Evolutionary conservation across 2,329 filamentous ascomycete genomes (phyloP).

Genomic region (Colletotrichum australisinense): DNA sequence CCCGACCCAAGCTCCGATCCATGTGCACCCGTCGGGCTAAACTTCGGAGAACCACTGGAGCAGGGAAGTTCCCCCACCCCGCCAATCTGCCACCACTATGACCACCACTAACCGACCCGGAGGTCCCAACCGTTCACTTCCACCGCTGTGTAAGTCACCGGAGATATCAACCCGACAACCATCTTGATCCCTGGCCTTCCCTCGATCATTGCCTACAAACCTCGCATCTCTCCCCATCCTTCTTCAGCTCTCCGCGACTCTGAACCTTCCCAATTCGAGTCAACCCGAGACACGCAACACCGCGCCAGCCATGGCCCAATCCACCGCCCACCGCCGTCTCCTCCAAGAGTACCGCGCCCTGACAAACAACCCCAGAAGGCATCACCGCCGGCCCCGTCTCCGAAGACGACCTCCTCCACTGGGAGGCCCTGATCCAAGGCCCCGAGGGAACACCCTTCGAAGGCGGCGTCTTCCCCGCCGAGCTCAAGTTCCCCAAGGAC

Average conservation of each 20-base stretch:
- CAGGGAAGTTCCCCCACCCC: conserved; percentile 10
- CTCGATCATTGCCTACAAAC: not conserved
- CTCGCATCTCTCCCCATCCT: not conserved
- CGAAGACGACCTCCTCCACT: conserved; percentile 95
- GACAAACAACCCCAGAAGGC: conserved; percentile 95
- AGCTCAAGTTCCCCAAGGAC: conserved; percentile 94
- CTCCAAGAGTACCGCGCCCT: conserved; percentile 97
- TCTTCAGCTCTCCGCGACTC: not conserved
- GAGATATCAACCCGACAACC: conserved; percentile 12
- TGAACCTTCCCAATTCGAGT: not conserved
- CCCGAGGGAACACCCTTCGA: conserved; percentile 97
- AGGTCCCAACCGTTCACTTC: conserved; percentile 1
- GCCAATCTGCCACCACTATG: conserved; percentile 15
- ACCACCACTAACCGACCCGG: conserved; percentile 7
- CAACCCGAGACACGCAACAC: too few relatives aligned
- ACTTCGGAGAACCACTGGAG: conserved; percentile 22
- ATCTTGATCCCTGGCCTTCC: not conserved
- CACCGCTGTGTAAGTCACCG: conserved; percentile 20
- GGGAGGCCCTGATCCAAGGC: conserved; percentile 96
- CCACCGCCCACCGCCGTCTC: conserved; percentile 80
- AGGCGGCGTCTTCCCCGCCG: conserved; percentile 93
- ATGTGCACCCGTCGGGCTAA: conserved; percentile 14
- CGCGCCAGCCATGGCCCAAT: conserved; percentile 61
- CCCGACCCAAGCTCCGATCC: conserved; percentile 23
- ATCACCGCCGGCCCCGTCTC: conserved; percentile 94